Percentiles rank a stretch among this genome's conserved stretches.
Conservation (phyloP, 1,284 basidiomycete genomes). For the Termitomyces sp. region DNA sequence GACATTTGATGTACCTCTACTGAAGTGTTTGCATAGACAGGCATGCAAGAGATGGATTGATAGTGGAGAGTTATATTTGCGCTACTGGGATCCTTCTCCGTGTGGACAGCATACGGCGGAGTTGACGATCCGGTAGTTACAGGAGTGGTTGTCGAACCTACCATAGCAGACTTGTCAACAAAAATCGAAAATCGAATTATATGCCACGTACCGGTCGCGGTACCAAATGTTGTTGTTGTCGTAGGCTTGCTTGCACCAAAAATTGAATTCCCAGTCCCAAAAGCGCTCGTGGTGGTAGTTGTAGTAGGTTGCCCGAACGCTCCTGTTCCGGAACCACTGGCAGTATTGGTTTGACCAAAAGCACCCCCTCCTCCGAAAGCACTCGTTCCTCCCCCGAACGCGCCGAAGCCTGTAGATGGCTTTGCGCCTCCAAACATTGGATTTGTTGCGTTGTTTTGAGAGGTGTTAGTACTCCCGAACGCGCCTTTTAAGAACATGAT, state of each 20-base stretch:
- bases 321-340: conserved; percentile 24
- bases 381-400: conserved; percentile 43
- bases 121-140: conserved; percentile 62
- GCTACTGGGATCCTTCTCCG: conserved; percentile 55
- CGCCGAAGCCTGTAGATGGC: conserved; percentile 64
- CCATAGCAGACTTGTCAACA: conserved; percentile 16
- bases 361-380: conserved; percentile 37
- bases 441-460: conserved; percentile 31
- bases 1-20: conserved; percentile 50
- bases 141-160: conserved; percentile 27
- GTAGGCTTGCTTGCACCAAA: conserved; percentile 48
- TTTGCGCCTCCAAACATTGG: conserved; percentile 61
- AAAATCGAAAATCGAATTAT: conserved; percentile 5
- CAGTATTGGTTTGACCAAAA: conserved; percentile 36
- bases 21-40: conserved; percentile 63
- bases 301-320: conserved; percentile 38
- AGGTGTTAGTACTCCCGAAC: conserved; percentile 50
- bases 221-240: conserved; percentile 39
- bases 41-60: conserved; percentile 72
- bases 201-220: conserved; percentile 28
- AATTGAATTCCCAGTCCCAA: conserved; percentile 31
- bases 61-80: conserved; percentile 48
- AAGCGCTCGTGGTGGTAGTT: conserved; percentile 27
- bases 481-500: conserved; percentile 36
- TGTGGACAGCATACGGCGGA: conserved; percentile 47